Evolutionary conservation across 306 rosid genomes (phyloP), one percentile per base, ranked within the genome.

Genomic region (Fagus sylvatica): DNA sequence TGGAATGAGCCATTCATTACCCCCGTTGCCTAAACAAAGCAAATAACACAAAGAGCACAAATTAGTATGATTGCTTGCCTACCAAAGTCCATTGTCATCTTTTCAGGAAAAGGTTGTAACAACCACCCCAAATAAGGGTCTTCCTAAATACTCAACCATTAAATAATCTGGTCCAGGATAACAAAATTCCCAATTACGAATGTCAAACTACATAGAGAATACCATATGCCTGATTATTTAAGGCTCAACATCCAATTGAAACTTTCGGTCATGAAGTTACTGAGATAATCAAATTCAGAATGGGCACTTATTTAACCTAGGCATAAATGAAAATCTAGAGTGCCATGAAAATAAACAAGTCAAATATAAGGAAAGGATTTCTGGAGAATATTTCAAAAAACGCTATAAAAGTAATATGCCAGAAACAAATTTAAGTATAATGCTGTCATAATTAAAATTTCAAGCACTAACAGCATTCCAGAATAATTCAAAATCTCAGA

Each of bases 1-100:
- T 16, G 98, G 98, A 64, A 89, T 71, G 54, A 75, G 59, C 98
- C 97, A 94, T 65, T 87, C 86, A 49, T 73, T 76, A 51, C 81
- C 89, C 64, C 74, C 81, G 61, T 54, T 76, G 74, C 93, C 94
- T 89, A 87, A 59, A 81, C 54, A 83, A 46, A 74, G 12, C 17
- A 74, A 75, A 64, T 11, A 41, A 67, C 71, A 64, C 36, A 86
- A 36, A 42, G 11, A 53, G 68, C 40, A 76, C 28, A 59, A 40
- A 54, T 49, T 65, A 65, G 6, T 0, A 17, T 8, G 12, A 37
- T 17, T 64, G 28, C 28, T 36, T 37, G 70, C 15, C 43, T 36
- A 37, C 48, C 28, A 39, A 65, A 37, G 40, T 2, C 68, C 15
- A 61, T 61, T 32, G 1, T 57, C 64, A 57, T 57, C 32, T 57